Conservation (phyloP, 2,329 filamentous ascomycete genomes). For the Cladosporium sp. region DNA sequence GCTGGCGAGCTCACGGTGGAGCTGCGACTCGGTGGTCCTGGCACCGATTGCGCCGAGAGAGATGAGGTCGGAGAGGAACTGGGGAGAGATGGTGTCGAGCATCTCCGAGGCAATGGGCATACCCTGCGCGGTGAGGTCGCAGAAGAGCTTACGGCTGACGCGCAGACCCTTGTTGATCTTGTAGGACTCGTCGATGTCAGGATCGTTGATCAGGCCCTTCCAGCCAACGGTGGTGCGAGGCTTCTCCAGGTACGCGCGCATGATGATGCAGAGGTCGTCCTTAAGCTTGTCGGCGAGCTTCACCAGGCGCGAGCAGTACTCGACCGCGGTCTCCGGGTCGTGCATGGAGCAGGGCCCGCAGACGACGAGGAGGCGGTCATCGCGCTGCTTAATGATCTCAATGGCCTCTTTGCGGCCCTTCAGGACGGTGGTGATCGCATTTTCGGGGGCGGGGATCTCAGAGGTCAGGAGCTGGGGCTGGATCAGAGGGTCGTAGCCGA, state of each 20-base stretch:
- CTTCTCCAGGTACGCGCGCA: conserved; percentile 98
- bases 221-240: conserved; percentile 95
- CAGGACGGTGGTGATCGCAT: conserved; percentile 51
- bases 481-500: conserved; percentile 53
- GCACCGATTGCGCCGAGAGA: conserved; percentile 91
- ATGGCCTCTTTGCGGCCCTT: conserved; percentile 55
- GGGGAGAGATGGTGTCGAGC: conserved; percentile 95
- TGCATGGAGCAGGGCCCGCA: conserved; percentile 97
- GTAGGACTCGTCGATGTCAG: conserved; percentile 96
- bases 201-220: conserved; percentile 98
- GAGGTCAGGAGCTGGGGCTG: conserved; percentile 91
- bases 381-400: conserved; percentile 49
- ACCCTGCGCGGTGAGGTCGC: conserved; percentile 82
- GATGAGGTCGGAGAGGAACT: conserved; percentile 89
- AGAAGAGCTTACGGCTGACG: conserved; percentile 80
- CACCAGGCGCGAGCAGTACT: conserved; percentile 83
- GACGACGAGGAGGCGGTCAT: conserved; percentile 61
- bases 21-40: conserved; percentile 91
- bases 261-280: conserved; percentile 86
- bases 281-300: conserved; percentile 80
- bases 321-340: conserved; percentile 81
- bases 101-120: conserved; percentile 98
- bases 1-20: conserved; percentile 89
- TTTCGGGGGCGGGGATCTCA: conserved; percentile 62
- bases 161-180: conserved; percentile 97